These are phyloP conservation scores for Haplosporangium gracile DNA, from an alignment of 192 early-diverging fungal species.

Conservation along the genomic window DNA sequence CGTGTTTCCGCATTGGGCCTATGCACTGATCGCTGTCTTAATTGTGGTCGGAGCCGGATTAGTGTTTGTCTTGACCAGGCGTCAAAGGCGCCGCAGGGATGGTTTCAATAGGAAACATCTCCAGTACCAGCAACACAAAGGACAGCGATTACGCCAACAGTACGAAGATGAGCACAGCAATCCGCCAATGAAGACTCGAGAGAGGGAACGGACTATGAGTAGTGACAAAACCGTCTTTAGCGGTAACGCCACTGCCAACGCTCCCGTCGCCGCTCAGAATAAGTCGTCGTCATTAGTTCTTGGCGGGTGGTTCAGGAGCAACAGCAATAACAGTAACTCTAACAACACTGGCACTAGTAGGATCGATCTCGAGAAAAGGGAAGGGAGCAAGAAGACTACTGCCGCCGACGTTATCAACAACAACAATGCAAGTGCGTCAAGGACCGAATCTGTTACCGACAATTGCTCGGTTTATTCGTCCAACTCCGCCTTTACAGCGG, in stretches of 20 bases:
- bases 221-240: neutral
- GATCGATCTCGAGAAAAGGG: neutral
- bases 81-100: neutral
- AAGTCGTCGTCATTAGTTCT: neutral
- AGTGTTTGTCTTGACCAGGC: constrained; percentile 7
- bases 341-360: neutral
- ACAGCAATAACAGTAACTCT: neutral
- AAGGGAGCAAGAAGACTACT: neutral
- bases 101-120: neutral
- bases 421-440: neutral
- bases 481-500: neutral
- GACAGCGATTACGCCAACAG: neutral
- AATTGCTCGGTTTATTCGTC: neutral
- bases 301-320: neutral
- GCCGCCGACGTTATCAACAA: neutral
- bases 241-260: neutral
- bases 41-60: constrained; percentile 4
- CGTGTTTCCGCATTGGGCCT: constrained; percentile 24
- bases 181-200: neutral
- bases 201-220: constrained; percentile 17
- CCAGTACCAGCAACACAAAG: neutral
- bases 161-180: neutral
- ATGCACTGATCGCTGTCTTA: constrained; percentile 5
- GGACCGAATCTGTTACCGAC: neutral
- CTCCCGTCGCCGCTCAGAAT: neutral